A percentile compares a stretch with the other conserved stretches of the same genome.
Conservation (phyloP, 192 early-diverging fungal species). For the Coemansia sp. region DNA sequence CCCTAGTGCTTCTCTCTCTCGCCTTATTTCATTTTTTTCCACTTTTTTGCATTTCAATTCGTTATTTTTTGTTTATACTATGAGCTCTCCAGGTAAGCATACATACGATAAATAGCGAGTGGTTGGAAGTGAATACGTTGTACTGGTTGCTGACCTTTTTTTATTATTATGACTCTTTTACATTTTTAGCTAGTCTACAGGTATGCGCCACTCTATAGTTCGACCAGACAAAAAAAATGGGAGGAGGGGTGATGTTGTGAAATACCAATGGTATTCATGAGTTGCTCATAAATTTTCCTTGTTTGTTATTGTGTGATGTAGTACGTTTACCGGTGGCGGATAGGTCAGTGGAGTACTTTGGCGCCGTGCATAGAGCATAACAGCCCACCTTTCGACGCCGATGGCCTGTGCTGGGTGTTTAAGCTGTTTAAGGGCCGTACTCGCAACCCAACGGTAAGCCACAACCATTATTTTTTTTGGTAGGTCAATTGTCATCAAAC, state of each 20-base stretch:
- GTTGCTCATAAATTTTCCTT: background rate
- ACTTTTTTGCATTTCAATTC: slow-evolving; percentile 7
- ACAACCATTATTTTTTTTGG: background rate
- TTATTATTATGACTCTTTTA: background rate
- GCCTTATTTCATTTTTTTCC: slow-evolving; percentile 10
- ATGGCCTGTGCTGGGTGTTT: slow-evolving; percentile 55
- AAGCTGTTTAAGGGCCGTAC: slow-evolving; percentile 55
- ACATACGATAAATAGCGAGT: background rate
- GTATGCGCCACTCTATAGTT: slow-evolving; percentile 11
- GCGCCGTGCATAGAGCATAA: slow-evolving; percentile 55
- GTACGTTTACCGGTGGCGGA: slow-evolving; percentile 58
- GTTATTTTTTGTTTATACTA: slow-evolving; percentile 1
- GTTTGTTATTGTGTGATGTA: slow-evolving; percentile 18
- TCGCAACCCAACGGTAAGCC: slow-evolving; percentile 37
- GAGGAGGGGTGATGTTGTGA: background rate
- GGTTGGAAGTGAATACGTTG: background rate
- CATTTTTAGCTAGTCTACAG: slow-evolving; percentile 33
- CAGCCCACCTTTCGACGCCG: slow-evolving; percentile 52
- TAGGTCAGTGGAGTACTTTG: slow-evolving; percentile 54
- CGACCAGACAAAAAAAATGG: background rate
- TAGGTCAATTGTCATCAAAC: background rate
- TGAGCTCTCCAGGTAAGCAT: slow-evolving; percentile 4
- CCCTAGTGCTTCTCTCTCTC: background rate
- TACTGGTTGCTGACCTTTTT: background rate
- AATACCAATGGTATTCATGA: background rate